Percentiles rank a stretch among this genome's conserved stretches.
Conservation (phyloP, 2,329 filamentous ascomycete species). For the Pseudogymnoascus sp. region DNA sequence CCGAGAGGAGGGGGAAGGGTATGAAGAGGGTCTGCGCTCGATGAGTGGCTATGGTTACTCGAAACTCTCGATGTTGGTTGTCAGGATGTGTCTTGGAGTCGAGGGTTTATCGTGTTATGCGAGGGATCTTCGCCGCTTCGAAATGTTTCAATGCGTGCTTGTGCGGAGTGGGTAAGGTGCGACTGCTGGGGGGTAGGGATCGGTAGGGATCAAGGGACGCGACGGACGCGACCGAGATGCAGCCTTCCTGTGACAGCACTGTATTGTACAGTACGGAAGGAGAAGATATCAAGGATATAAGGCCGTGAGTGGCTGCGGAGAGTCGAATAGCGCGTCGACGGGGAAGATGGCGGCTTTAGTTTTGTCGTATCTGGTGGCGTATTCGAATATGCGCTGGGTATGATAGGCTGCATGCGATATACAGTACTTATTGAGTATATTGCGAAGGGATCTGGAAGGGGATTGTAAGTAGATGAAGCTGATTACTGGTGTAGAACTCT, state of each 20-base stretch:
- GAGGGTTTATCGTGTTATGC: slow-evolving; percentile 1
- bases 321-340: neutral
- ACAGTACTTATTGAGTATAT: neutral
- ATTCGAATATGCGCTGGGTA: neutral
- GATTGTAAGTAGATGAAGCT: neutral
- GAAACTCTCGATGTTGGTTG: slow-evolving; percentile 1
- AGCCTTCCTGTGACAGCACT: slow-evolving; percentile 2
- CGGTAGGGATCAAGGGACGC: neutral
- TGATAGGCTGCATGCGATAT: neutral
- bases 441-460: neutral
- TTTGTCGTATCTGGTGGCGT: neutral
- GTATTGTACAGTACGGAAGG: neutral
- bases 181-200: neutral
- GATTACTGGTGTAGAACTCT: neutral
- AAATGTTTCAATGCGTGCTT: slow-evolving; percentile 2
- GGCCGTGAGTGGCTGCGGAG: neutral
- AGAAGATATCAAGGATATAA: neutral
- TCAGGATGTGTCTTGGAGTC: neutral
- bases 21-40: slow-evolving; percentile 1
- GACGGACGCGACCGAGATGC: neutral
- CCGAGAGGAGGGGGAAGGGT: neutral
- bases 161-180: neutral
- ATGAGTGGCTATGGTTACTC: slow-evolving; percentile 3
- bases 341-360: neutral
- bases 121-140: slow-evolving; percentile 1